Evolutionary conservation across 495 filamentous ascomycete genomes (phyloP).

Genomic region (Amorphotheca resinae): DNA sequence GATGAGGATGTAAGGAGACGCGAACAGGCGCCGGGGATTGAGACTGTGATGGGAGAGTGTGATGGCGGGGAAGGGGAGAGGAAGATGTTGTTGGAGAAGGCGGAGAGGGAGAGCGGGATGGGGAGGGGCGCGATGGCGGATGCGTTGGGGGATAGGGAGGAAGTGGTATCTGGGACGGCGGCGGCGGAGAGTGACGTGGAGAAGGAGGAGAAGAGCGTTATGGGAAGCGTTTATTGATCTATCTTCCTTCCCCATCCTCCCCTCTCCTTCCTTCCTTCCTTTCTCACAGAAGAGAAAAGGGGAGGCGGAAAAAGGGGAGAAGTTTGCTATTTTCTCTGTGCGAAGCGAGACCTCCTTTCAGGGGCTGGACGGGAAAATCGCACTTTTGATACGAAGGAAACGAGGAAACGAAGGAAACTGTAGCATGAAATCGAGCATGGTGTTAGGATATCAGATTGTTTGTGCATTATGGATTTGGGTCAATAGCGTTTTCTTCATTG

Average conservation of each 20-base stretch:
- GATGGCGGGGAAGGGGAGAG: neutral
- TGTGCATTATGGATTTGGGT: too few species aligned
- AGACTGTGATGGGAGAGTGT: neutral
- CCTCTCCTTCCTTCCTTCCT: too few species aligned
- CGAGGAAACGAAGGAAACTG: too few species aligned
- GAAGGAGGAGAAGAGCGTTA: constrained; percentile 12
- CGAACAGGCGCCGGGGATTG: constrained; percentile 5
- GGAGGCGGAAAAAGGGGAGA: too few species aligned
- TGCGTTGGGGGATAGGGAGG: constrained; percentile 19
- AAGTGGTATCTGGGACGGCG: constrained; percentile 12
- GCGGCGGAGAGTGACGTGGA: neutral
- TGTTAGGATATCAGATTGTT: too few species aligned
- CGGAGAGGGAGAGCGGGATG: constrained; percentile 10
- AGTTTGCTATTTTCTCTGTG: too few species aligned
- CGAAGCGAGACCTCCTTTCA: too few species aligned
- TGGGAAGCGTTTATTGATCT: constrained; percentile 17
- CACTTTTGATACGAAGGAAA: too few species aligned
- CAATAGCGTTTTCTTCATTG: too few species aligned
- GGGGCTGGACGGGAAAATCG: too few species aligned
- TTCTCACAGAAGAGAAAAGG: neutral
- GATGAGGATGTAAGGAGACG: constrained; percentile 15
- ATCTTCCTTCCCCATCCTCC: too few species aligned
- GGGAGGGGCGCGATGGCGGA: constrained; percentile 18
- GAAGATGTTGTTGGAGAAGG: neutral
- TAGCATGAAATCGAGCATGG: too few species aligned